Conservation (phyloP, 2,329 filamentous ascomycete genomes). For the Samsoniella hepiali region DNA sequence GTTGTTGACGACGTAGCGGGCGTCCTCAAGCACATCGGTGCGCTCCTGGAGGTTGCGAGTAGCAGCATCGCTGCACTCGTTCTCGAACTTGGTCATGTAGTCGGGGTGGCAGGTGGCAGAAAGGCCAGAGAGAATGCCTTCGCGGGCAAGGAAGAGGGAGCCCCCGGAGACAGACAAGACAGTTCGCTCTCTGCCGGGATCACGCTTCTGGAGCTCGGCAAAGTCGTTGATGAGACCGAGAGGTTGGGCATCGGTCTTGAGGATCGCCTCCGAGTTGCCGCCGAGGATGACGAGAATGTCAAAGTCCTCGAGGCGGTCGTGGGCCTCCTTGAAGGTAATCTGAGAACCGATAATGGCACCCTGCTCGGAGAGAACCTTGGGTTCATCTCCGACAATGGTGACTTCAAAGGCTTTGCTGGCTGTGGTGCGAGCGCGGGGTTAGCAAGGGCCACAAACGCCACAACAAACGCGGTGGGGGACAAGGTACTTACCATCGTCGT, state of each 20-base stretch:
- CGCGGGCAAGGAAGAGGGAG: slow-evolving; percentile 70
- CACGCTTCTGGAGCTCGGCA: slow-evolving; percentile 74
- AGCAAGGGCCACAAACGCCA: slow-evolving; percentile 8
- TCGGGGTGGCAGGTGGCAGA: slow-evolving; percentile 82
- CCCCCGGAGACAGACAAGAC: slow-evolving; percentile 78
- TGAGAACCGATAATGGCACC: slow-evolving; percentile 70
- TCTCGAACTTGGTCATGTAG: slow-evolving; percentile 76
- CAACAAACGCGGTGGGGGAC: background rate
- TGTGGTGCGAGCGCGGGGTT: slow-evolving; percentile 29
- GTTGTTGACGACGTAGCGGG: slow-evolving; percentile 86
- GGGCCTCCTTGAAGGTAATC: slow-evolving; percentile 74
- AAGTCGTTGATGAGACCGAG: slow-evolving; percentile 71
- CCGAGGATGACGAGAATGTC: slow-evolving; percentile 78
- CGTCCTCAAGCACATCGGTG: slow-evolving; percentile 77
- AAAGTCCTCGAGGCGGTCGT: slow-evolving; percentile 69
- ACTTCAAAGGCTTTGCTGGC: slow-evolving; percentile 57
- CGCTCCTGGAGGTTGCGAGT: slow-evolving; percentile 69
- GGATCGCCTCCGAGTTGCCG: slow-evolving; percentile 60
- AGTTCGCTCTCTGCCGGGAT: slow-evolving; percentile 76
- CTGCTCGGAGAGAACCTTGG: slow-evolving; percentile 55
- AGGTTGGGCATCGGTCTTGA: slow-evolving; percentile 67
- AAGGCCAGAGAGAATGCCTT: slow-evolving; percentile 74
- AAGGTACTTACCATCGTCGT: slow-evolving; percentile 47
- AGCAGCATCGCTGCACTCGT: slow-evolving; percentile 70
- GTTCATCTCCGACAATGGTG: slow-evolving; percentile 52